Percentiles rank a stretch among this genome's conserved stretches.
These are phyloP conservation scores for Kwoniella newhampshirensis DNA, from an alignment of 768 basidiomycete genomes.

Conservation along the genomic window DNA sequence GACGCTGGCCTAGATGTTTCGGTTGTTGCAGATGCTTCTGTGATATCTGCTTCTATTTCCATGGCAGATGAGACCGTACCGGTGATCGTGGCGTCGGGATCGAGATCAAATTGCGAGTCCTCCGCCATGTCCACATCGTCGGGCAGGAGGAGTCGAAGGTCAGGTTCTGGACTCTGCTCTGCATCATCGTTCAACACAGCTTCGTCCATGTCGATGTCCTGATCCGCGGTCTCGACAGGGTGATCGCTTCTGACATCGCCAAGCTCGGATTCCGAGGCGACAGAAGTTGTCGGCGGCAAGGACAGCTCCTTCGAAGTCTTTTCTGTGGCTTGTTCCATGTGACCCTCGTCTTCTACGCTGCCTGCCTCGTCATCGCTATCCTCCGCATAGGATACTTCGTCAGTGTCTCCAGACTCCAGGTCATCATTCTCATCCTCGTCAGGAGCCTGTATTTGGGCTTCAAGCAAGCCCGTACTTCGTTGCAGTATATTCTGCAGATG, in stretches of 20 bases:
- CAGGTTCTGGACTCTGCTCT: background rate
- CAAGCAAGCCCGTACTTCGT: constrained; percentile 80
- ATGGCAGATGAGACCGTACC: background rate
- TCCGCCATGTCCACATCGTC: constrained; percentile 1
- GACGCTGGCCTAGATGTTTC: no score
- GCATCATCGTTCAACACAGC: background rate
- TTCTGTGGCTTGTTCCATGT: background rate
- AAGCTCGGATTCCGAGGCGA: background rate
- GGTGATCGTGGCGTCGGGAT: background rate
- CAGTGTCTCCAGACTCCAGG: constrained; percentile 16
- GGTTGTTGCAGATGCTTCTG: background rate
- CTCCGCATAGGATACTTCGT: constrained; percentile 19
- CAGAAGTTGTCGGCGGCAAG: constrained; percentile 1
- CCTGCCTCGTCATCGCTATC: constrained; percentile 19
- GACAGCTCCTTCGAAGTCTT: constrained; percentile 1
- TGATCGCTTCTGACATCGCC: background rate
- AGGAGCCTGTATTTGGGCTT: constrained; percentile 61
- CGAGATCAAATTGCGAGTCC: background rate
- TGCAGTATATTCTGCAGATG: constrained; percentile 88
- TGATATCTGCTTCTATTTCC: background rate
- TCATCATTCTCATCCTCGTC: constrained; percentile 51
- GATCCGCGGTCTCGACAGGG: background rate
- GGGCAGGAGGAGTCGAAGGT: constrained; percentile 11
- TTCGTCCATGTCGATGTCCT: background rate
- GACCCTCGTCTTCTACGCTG: constrained; percentile 35